Base-by-base conservation (phyloP, 768 basidiomycete species). In the Psilocybe sp. region DNA sequence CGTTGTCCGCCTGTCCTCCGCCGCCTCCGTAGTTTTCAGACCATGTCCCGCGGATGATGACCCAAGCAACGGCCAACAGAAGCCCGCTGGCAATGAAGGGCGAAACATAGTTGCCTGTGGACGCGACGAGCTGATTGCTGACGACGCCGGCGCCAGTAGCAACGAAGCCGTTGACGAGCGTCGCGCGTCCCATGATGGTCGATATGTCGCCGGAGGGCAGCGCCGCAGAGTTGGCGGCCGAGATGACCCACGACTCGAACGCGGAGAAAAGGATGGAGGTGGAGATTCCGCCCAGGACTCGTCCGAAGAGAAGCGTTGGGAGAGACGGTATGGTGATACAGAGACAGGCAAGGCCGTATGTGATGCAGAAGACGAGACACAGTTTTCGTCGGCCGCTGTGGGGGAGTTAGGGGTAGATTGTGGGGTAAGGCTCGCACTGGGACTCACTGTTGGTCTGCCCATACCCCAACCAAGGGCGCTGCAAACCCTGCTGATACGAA, bases 171-270 rank as follows among this genome's bases (percentile, higher is more conserved):
- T 89, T 90, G 33, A 87, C 69, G 10, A 89, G 74, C 0, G 86
- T 85, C 7, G 87, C 87, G 19, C 83, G 79, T 11, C 88, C 88
- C 67, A 90, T 79, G 53, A 89, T 87, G 16, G 65, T 72, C 31
- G 84, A 86, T 6, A 90, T 74, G 42, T 85, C 82, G 10, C 75
- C 64, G 7, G 79, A 73, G 1, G 81, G 69, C 7, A 89, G 69
- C 1, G 74, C 69, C 8, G 77, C 57, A 11, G 74, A 65, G 18
- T 77, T 77, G 13, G 83, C 71, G 0, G 85, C 75, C 3, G 85
- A 83, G 40, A 89, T 75, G 41, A 90, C 69, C 88, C 89, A 90
- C 18, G 86, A 82, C 57, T 90, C 87, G 56, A 89, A 89, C 6
- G 78, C 82, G 11, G 84, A 85, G 67, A 82, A 88, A 32, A 89